These are phyloP conservation scores for Luzula sylvatica DNA, from an alignment of 176 grass and related monocot genomes.

Conservation along the genomic window DNA sequence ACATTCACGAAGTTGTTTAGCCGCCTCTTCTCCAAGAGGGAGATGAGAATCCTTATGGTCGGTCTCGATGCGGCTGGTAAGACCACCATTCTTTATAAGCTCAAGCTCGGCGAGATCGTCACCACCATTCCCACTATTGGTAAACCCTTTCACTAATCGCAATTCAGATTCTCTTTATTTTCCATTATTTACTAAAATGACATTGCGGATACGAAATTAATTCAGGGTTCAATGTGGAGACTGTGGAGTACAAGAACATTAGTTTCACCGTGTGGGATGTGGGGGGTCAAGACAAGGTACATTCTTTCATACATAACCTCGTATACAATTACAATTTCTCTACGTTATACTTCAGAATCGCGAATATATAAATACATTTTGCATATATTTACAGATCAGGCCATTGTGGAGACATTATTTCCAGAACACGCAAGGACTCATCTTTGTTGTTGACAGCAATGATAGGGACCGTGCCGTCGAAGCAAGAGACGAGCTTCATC, in stretches of 20 bases:
- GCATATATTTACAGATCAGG: slow-evolving; percentile 42
- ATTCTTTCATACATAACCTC: neutral
- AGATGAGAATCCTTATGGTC: slow-evolving; percentile 77
- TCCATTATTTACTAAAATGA: neutral
- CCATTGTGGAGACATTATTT: slow-evolving; percentile 78
- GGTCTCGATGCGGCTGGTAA: slow-evolving; percentile 80
- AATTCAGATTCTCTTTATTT: neutral
- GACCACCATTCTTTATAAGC: slow-evolving; percentile 78
- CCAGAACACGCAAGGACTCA: slow-evolving; percentile 65
- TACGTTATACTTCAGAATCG: neutral
- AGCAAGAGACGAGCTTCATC: slow-evolving; percentile 67
- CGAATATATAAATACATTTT: slow-evolving; percentile 1
- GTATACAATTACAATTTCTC: neutral
- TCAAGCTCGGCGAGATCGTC: slow-evolving; percentile 78
- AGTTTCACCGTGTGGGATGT: slow-evolving; percentile 99
- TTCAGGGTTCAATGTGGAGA: slow-evolving; percentile 73
- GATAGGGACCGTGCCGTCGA: slow-evolving; percentile 80
- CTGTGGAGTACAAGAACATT: slow-evolving; percentile 95
- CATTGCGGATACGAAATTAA: too few species aligned
- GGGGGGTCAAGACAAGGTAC: slow-evolving; percentile 96
- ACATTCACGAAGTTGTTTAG: slow-evolving; percentile 74
- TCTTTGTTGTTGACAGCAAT: slow-evolving; percentile 72
- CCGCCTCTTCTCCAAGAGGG: slow-evolving; percentile 67
- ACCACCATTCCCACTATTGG: slow-evolving; percentile 74
- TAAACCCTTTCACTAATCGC: slow-evolving; percentile 10